Base-by-base conservation (phyloP, 2,329 filamentous ascomycete species). In the Neopestalotiopsis sp. region DNA sequence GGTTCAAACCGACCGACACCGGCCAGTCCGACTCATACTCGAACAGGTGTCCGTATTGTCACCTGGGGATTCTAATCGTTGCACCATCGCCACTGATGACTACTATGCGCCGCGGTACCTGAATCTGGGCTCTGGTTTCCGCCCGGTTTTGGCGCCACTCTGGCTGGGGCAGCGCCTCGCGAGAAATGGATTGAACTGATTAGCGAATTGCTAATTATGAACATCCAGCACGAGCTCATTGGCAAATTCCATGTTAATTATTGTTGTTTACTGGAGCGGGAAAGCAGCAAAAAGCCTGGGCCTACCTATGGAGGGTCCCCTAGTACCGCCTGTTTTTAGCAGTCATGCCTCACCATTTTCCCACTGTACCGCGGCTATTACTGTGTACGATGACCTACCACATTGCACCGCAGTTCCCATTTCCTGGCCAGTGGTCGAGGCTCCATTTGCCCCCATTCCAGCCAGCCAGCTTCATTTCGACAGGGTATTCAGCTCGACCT, bases 41-140 rank as follows among this genome's bases (percentile, higher is more conserved):
- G 45, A 53, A 38, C 13, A 14, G 12, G 59, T 4, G 14, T 13
- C 24, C 17, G n/a, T 38, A n/a, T 13, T 24, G 32, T 38, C 34
- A 30, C 30, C 59, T 61, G 30, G 30, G 34, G 28, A 30, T 14
- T 34, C 34, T n/a, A 34, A 30, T 61, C 30, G 34, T 34, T 20
- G 59, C n/a, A 30, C 59, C 57, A 59, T 32, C 30, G 57, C 57
- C 57, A 59, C 57, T 59, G 45, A 53, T 53, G 45, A 53, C 45
- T 53, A 53, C 45, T 7, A 17, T 17, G 17, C n/a, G 45, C 45
- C 10, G 45, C 45, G 24, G 45, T 53, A 53, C 45, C 45, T 53
- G 45, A 53, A n/a, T 53, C 45, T 53, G n/a, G 34, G 34, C 45
- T 13, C 42, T 28, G 42, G 42, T 49, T 14, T n/a, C 42, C 24